These are phyloP conservation scores for Dendrothele bispora DNA, from an alignment of 768 basidiomycete genomes.

Conservation along the genomic window DNA sequence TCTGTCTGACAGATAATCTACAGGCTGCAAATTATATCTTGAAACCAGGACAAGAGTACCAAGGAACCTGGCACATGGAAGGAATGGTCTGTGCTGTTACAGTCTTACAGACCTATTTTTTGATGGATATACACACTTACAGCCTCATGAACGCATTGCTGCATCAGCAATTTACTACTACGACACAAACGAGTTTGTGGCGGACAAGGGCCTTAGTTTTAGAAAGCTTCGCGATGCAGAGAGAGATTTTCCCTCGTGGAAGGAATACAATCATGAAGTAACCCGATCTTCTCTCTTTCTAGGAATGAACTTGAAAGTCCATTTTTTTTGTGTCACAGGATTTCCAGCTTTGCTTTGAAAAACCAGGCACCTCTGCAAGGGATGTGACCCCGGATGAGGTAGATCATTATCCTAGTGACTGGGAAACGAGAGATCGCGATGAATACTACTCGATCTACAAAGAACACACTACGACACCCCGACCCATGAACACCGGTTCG, in stretches of 20 bases:
- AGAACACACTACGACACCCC: too few species aligned
- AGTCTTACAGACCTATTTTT: neutral
- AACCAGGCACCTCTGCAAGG: neutral
- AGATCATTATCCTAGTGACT: conserved; percentile 4
- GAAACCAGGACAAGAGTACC: conserved; percentile 14
- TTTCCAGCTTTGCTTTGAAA: neutral
- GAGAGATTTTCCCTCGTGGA: conserved; percentile 65
- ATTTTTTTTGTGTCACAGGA: neutral
- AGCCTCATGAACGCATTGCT: conserved; percentile 18
- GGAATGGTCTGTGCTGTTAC: conserved; percentile 12
- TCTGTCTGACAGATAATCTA: neutral
- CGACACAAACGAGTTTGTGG: conserved; percentile 10
- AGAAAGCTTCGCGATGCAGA: conserved; percentile 26
- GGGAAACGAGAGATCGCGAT: neutral
- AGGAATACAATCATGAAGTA: conserved; percentile 78
- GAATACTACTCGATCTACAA: neutral
- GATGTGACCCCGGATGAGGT: neutral
- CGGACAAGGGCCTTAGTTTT: conserved; percentile 14
- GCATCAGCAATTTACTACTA: conserved; percentile 17
- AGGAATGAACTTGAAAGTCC: neutral
- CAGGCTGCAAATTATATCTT: conserved; percentile 17
- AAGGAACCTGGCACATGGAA: conserved; percentile 18
- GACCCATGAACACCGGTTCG: neutral
- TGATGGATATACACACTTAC: neutral
- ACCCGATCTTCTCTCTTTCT: conserved; percentile 31